Evolutionary conservation across 371 early-diverging fungal genomes (phyloP).

Genomic region (Batrachochytrium dendrobatidis): DNA sequence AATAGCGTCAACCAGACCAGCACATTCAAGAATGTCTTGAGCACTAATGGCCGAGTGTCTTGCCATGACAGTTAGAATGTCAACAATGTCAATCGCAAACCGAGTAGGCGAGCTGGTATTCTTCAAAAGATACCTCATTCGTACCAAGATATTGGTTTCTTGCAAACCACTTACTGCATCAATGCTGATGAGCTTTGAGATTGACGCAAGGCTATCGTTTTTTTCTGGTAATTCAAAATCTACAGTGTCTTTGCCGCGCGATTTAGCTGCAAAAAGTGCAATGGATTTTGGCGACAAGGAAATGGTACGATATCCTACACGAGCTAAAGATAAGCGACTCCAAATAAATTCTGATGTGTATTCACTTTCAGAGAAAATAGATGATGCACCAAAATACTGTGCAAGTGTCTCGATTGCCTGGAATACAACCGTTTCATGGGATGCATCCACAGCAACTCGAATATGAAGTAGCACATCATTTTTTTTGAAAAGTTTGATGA

Average conservation of each 20-base stretch:
- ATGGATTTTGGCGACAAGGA: slow-evolving; percentile 6
- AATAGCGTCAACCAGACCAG: slow-evolving; percentile 40
- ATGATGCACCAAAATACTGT: slow-evolving; percentile 20
- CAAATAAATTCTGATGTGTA: slow-evolving; percentile 24
- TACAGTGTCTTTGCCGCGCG: background rate
- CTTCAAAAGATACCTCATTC: slow-evolving; percentile 46
- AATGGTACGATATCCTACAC: slow-evolving; percentile 13
- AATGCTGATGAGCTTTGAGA: slow-evolving; percentile 13
- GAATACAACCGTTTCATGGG: slow-evolving; percentile 48
- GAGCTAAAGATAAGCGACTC: slow-evolving; percentile 13
- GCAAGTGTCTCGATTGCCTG: slow-evolving; percentile 48
- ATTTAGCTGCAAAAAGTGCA: slow-evolving; percentile 4
- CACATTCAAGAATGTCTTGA: slow-evolving; percentile 40
- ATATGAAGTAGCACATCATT: slow-evolving; percentile 22
- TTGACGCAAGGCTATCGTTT: slow-evolving; percentile 42
- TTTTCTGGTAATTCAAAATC: background rate
- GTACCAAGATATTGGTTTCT: slow-evolving; percentile 48
- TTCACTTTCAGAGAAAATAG: slow-evolving; percentile 6
- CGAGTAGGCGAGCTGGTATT: slow-evolving; percentile 22
- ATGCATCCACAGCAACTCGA: slow-evolving; percentile 60
- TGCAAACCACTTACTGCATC: slow-evolving; percentile 49
- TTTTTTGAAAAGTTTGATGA: background rate
- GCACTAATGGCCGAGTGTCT: slow-evolving; percentile 39
- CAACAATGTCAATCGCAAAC: slow-evolving; percentile 38
- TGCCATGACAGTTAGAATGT: slow-evolving; percentile 42